Evolutionary conservation across 306 rosid species (phyloP).

Genomic region (Hippophae gyantsensis): DNA sequence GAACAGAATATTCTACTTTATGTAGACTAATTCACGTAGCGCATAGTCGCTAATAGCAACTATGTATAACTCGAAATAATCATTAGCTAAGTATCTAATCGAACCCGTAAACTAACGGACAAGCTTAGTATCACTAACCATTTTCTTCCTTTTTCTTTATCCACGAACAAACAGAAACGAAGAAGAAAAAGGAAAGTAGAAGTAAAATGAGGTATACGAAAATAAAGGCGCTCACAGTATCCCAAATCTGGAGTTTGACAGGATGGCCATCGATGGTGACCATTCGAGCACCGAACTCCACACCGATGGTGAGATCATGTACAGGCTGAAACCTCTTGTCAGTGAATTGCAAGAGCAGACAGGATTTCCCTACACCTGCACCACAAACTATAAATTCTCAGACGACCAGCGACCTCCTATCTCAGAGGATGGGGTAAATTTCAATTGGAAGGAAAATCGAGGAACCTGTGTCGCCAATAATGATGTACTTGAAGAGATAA

Average conservation of each 20-base stretch:
- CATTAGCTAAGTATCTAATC: too few relatives aligned
- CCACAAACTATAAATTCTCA: conserved; percentile 17
- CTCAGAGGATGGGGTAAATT: not conserved
- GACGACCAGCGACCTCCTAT: not conserved
- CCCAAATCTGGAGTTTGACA: conserved; percentile 98
- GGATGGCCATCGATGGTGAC: conserved; percentile 75
- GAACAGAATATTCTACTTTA: too few relatives aligned
- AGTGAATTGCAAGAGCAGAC: conserved; percentile 87
- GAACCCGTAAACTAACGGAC: not conserved
- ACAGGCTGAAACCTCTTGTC: conserved; percentile 97
- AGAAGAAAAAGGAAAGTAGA: not conserved
- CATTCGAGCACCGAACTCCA: conserved; percentile 97
- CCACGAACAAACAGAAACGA: not conserved
- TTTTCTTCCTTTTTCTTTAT: not conserved
- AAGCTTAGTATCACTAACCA: not conserved
- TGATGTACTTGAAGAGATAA: conserved; percentile 94
- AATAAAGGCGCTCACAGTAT: conserved; percentile 46
- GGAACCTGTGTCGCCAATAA: conserved; percentile 95
- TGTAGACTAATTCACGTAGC: too few relatives aligned
- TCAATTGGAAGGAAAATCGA: not conserved
- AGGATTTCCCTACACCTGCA: conserved; percentile 91
- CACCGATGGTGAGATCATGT: conserved; percentile 96
- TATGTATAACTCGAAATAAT: too few relatives aligned
- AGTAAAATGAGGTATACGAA: not conserved
- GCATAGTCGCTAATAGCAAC: too few relatives aligned